These are phyloP conservation scores for Gossypium davidsonii DNA, from an alignment of 441 rosid species.

Conservation along the genomic window DNA sequence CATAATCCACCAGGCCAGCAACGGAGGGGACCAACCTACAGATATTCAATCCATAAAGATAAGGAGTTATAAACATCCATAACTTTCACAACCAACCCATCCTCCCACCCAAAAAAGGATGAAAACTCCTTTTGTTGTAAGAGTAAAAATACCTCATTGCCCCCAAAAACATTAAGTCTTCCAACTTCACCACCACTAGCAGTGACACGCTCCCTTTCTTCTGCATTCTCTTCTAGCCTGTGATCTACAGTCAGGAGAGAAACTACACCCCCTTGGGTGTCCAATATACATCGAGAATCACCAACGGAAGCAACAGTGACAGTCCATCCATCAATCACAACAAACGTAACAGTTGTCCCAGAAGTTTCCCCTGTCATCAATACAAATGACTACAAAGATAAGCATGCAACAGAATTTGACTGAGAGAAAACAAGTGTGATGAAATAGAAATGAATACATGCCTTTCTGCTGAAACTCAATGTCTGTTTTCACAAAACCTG, in stretches of 20 bases:
- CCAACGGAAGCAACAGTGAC: slow-evolving; percentile 96
- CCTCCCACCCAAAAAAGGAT: neutral
- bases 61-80: neutral
- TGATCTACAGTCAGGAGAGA: slow-evolving; percentile 94
- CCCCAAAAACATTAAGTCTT: slow-evolving; percentile 84
- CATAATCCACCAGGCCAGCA: slow-evolving; percentile 99
- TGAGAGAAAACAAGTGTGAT: slow-evolving; percentile 1
- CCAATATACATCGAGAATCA: slow-evolving; percentile 95
- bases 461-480: slow-evolving; percentile 95
- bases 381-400: slow-evolving; percentile 15
- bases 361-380: slow-evolving; percentile 81
- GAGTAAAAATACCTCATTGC: slow-evolving; percentile 62
- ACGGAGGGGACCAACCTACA: slow-evolving; percentile 92
- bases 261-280: slow-evolving; percentile 83
- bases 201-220: slow-evolving; percentile 96
- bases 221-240: slow-evolving; percentile 89
- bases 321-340: slow-evolving; percentile 93
- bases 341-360: slow-evolving; percentile 95
- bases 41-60: slow-evolving; percentile 13
- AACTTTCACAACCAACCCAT: neutral
- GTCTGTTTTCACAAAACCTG: slow-evolving; percentile 96
- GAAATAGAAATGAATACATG: slow-evolving; percentile 13
- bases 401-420: slow-evolving; percentile 13
- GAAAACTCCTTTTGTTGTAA: neutral
- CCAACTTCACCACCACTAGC: slow-evolving; percentile 99